phyloP scores from a whole-genome alignment of 495 filamentous ascomycete genomes.

The Penicillium waksmanii region DNA sequence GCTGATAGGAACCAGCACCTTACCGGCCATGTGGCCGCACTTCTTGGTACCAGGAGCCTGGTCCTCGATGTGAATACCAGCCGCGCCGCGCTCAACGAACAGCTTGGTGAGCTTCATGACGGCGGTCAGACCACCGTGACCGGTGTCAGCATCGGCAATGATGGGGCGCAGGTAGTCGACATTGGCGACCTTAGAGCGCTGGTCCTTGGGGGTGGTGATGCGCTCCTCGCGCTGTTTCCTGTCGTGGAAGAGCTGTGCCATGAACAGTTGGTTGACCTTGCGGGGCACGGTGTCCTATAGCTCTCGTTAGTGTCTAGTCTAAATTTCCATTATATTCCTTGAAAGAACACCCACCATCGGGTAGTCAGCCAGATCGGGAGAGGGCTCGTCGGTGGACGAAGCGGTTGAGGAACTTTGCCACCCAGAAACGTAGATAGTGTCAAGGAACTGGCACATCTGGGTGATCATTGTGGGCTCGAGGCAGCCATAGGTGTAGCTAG shows the following conservation, averaged over 20 bases:
- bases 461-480: conserved; percentile 97
- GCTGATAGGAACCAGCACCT: conserved; percentile 94
- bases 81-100: conserved; percentile 95
- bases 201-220: conserved; percentile 71
- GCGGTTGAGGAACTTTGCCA: conserved; percentile 99
- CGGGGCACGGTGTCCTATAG: conserved; percentile 91
- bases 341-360: conserved; percentile 70
- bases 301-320: conserved; percentile 7
- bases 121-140: conserved; percentile 94
- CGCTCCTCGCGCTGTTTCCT: conserved; percentile 97
- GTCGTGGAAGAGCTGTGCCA: conserved; percentile 99
- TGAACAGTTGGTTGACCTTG: conserved; percentile 96
- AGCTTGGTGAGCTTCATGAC: conserved; percentile 99
- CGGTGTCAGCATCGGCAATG: conserved; percentile 96
- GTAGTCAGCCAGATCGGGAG: conserved; percentile 97
- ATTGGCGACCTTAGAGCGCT: conserved; percentile 76
- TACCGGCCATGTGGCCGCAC: conserved; percentile 99
- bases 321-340: too few relatives aligned
- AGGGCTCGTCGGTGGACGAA: conserved; percentile 90
- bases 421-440: conserved; percentile 97
- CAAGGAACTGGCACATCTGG: conserved; percentile 98
- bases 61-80: conserved; percentile 98
- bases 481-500: conserved; percentile 95
- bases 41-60: conserved; percentile 99
- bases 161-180: conserved; percentile 95